Evolutionary conservation across 108 stramenopile species (phyloP), one percentile per base, ranked within the genome.

Genomic region (Epithemia pelagica): DNA sequence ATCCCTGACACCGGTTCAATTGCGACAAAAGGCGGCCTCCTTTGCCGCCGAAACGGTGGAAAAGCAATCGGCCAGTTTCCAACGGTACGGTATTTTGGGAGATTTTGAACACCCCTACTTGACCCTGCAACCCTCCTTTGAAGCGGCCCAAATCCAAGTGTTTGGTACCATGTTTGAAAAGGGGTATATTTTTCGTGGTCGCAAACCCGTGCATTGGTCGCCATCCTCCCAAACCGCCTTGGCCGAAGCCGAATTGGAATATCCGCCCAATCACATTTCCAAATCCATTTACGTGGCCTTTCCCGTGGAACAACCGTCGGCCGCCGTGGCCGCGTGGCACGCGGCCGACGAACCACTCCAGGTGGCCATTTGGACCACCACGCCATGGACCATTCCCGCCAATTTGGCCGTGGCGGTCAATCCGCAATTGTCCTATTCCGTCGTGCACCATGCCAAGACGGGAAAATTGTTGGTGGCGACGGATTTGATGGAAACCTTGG

Each of bases 131-230:
- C 96, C 96, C 15, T 80, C 89, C 55, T 99, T 97, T 72, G 99
- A 99, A 75, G 96, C 96, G 0, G 96, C 92, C 21, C 97, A 99
- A 67, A 89, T 99, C 63, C 78, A 81, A 27, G 97, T 98, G 21
- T 96, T 99, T 74, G 96, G 95, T 23, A 82, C 95, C 74, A 98
- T 99, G 96, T 94, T 93, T 69, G 75, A 91, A 64, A 72, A 89
- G 58, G 99, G 99, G 29, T 89, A 89, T 81, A 97, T 99, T 32
- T 98, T 93, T 69, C 85, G 97, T 0, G 99, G 99, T 23, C 73
- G 92, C 22, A 97, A 98, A 78, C 99, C 99, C 19, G 97, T 99
- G 10, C 95, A 98, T 71, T 99, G 97, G 97, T 96, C 94, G 29
- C 97, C 97, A 37, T 96, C 96, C 1, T 92, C 92, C 55, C 75